Percentiles rank a stretch among this genome's conserved stretches.
Evolutionary conservation across 306 rosid genomes (phyloP).

Genomic region (Senna tora): DNA sequence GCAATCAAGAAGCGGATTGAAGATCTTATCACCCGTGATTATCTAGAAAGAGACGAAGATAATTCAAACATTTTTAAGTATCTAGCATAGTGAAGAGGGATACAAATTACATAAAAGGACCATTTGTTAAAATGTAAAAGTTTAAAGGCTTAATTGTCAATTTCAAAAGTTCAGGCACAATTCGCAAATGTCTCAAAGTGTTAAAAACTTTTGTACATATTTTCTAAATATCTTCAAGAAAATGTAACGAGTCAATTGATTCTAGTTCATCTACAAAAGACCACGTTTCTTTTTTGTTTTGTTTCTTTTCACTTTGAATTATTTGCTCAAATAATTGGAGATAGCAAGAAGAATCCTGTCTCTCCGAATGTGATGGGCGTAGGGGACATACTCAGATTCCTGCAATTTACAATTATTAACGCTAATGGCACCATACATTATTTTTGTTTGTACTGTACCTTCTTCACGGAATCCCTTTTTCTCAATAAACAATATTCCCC

Average conservation of each 20-base stretch:
- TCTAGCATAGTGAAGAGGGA: slow-evolving; percentile 62
- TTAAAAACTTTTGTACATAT: too few relatives aligned
- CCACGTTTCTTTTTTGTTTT: too few relatives aligned
- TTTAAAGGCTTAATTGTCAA: too few relatives aligned
- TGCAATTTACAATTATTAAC: not conserved
- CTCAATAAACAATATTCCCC: slow-evolving; percentile 11
- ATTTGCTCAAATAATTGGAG: too few relatives aligned
- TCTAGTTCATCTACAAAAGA: too few relatives aligned
- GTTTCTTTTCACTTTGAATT: too few relatives aligned
- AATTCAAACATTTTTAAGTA: slow-evolving; percentile 60
- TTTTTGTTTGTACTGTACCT: slow-evolving; percentile 15
- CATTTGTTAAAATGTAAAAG: too few relatives aligned
- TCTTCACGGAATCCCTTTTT: slow-evolving; percentile 1
- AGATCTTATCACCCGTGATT: slow-evolving; percentile 75
- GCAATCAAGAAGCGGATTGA: slow-evolving; percentile 88
- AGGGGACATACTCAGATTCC: not conserved
- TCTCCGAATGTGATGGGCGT: not conserved
- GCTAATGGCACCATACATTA: not conserved
- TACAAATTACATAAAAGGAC: too few relatives aligned
- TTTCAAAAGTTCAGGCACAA: too few relatives aligned
- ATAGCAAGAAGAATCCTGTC: not conserved
- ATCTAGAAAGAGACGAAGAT: slow-evolving; percentile 76
- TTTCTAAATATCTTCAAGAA: too few relatives aligned
- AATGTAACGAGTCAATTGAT: too few relatives aligned
- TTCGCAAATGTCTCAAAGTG: too few relatives aligned